These are phyloP conservation scores for Fusarium siculi DNA, from an alignment of 2,329 filamentous ascomycete genomes.

Conservation along the genomic window DNA sequence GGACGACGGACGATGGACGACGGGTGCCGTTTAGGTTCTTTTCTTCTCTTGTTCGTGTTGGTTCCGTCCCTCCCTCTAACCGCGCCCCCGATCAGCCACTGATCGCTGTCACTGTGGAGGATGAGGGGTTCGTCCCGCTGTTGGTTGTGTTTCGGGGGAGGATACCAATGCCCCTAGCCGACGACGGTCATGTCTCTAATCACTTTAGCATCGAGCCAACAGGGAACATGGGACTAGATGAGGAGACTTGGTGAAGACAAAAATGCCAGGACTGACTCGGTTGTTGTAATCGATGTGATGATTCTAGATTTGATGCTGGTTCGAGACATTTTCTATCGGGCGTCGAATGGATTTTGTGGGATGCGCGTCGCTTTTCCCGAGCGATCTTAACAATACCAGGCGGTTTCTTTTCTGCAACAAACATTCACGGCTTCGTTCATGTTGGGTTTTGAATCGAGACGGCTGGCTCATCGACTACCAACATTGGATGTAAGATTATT, in stretches of 20 bases:
- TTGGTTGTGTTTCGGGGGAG: conserved; percentile 42
- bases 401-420: not conserved
- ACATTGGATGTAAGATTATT: conserved; percentile 31
- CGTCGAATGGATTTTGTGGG: not conserved
- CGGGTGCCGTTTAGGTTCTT: conserved; percentile 17
- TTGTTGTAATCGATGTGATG: conserved; percentile 2
- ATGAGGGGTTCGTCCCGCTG: conserved; percentile 28
- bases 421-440: not conserved
- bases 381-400: not conserved
- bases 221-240: conserved; percentile 35
- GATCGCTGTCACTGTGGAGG: conserved; percentile 33
- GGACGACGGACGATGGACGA: not conserved
- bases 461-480: not conserved
- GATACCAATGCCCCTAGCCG: conserved; percentile 40
- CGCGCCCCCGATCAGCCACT: conserved; percentile 26
- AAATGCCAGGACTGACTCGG: not conserved
- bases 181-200: conserved; percentile 35
- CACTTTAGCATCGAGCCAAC: conserved; percentile 36
- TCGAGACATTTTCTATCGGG: not conserved
- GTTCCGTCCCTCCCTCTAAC: conserved; percentile 27
- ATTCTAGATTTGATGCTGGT: not conserved
- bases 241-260: conserved; percentile 9
- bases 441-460: not conserved
- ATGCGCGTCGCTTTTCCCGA: not conserved
- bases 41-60: conserved; percentile 21